Base-by-base conservation (phyloP, 208 protist species). In the Acanthamoeba culbertsoni region DNA sequence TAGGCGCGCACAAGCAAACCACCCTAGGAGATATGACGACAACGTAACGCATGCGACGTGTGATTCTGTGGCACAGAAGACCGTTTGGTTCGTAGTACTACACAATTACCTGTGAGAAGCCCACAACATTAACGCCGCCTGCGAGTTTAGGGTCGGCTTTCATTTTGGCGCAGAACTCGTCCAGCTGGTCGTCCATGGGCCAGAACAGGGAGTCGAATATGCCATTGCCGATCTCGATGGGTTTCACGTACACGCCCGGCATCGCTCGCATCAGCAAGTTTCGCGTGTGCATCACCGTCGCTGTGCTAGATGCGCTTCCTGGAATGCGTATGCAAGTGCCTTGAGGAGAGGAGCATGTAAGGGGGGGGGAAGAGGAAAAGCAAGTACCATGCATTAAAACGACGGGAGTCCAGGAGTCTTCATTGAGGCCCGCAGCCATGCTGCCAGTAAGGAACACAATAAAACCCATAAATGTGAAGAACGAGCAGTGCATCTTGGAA, bases 221-320 rank as follows among this genome's bases (percentile, higher is more conserved):
- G 59, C 86, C 86, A 33, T 92, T 53, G n/a, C 86, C 86, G 40
- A 92, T 92, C 59, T 92, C 59, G 20, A 77, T 77, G 86, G 86
- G 55, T 40, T 43, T 53, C 20, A 92, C 35, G 86, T 92, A 92
- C 35, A 92, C 59, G 33, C 86, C 86, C 37, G 86, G 86, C 51
- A 92, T 51, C 55, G 40, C 43, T 16, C 16, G 3, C 14, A 59
- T 0, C 59, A 92, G 59, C 26, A 92, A 28, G 68, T 79, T 79
- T 33, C 68, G 68, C 42, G 68, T 79, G 68, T 79, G 68, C 68
- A 46, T 45, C 68, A 79, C 68, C 40, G 68, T 79, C 37, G 68
- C 68, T n/a, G 68, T 79, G 42, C 68, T 79, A 33, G 68, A 79
- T 0, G 68, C 68, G 28, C 68, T 79, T 4, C 68, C 68, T 79